A percentile compares a stretch with the other conserved stretches of the same genome.
phyloP scores from a whole-genome alignment of 1,284 basidiomycete genomes.

The Microbotryum violaceum region DNA sequence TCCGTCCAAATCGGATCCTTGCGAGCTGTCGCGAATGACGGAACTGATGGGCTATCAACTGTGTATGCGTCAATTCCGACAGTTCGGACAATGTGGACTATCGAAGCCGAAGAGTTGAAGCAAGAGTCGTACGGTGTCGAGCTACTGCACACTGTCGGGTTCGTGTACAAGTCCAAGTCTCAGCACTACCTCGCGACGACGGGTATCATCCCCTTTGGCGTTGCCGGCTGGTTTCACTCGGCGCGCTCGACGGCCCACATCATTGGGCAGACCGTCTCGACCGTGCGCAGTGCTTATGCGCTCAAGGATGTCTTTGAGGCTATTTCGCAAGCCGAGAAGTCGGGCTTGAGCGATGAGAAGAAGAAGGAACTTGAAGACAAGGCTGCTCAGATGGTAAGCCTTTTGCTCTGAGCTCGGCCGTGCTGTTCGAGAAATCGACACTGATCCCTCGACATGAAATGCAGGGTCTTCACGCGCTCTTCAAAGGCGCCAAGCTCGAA shows the following conservation, averaged over 20 bases:
- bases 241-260: conserved; percentile 90
- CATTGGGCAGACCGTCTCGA: conserved; percentile 55
- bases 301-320: conserved; percentile 93
- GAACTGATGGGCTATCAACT: not conserved
- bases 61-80: not conserved
- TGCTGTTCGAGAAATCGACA: not conserved
- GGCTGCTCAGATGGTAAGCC: conserved; percentile 75
- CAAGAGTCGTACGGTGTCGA: conserved; percentile 90
- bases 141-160: conserved; percentile 81
- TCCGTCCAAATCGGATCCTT: not conserved
- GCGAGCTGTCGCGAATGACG: not conserved
- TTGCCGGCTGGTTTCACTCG: conserved; percentile 88
- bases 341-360: conserved; percentile 77
- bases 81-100: conserved; percentile 36
- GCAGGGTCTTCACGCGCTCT: conserved; percentile 68
- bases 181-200: conserved; percentile 68
- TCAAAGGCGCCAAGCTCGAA: conserved; percentile 94
- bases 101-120: conserved; percentile 57
- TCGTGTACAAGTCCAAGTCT: conserved; percentile 70
- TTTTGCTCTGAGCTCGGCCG: not conserved
- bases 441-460: not conserved
- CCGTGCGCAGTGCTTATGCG: conserved; percentile 74
- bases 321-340: conserved; percentile 82
- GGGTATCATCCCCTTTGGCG: conserved; percentile 62
- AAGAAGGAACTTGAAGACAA: conserved; percentile 87